Evolutionary conservation across 208 protist genomes (phyloP).

Genomic region (Paratrypanosoma confusum): DNA sequence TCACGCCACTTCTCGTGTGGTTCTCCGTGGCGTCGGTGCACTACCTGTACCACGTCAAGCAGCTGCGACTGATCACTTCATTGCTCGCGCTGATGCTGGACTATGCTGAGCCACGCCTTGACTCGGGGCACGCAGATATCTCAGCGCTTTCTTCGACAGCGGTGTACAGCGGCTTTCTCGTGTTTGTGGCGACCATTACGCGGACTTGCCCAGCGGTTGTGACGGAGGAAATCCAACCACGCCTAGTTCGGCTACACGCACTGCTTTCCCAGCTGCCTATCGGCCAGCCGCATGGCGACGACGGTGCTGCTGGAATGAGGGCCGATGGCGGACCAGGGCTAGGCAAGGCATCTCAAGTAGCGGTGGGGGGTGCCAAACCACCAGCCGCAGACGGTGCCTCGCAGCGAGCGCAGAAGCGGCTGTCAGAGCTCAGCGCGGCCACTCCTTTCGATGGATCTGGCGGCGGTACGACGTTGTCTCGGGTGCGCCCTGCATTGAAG

Average conservation of each 20-base stretch:
- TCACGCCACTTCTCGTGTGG: conserved; percentile 51
- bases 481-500: neutral
- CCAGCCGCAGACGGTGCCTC: too few relatives aligned
- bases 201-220: conserved; percentile 41
- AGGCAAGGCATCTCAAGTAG: neutral
- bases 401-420: conserved; percentile 17
- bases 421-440: conserved; percentile 29
- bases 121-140: too few relatives aligned
- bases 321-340: neutral
- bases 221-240: conserved; percentile 6
- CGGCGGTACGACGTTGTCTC: neutral
- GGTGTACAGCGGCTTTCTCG: conserved; percentile 58
- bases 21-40: conserved; percentile 51
- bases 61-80: too few relatives aligned
- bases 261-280: neutral
- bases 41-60: too few relatives aligned
- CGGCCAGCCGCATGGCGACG: neutral
- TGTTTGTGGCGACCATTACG: conserved; percentile 52
- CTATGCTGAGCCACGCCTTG: too few relatives aligned
- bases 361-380: neutral
- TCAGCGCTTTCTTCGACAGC: too few relatives aligned
- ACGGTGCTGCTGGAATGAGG: neutral
- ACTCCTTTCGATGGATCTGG: too few relatives aligned
- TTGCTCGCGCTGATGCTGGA: too few relatives aligned
- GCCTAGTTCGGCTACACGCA: too few relatives aligned